Evolutionary conservation across 2,329 filamentous ascomycete genomes (phyloP).

Genomic region (Colletotrichum horii): DNA sequence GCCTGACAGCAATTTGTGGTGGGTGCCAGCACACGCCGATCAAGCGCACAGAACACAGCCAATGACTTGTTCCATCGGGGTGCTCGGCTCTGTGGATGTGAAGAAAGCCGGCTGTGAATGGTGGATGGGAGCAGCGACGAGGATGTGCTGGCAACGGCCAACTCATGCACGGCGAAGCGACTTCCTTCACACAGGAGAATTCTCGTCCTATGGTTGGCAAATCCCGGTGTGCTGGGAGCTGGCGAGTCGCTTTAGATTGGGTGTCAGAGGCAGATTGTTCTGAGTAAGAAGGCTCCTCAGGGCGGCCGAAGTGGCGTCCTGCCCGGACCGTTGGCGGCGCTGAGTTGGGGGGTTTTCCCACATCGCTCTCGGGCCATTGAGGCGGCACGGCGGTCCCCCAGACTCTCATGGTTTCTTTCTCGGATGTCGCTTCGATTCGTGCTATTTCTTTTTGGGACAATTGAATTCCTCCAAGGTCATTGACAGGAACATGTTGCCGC

Average conservation of each 20-base stretch:
- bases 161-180: slow-evolving; percentile 24
- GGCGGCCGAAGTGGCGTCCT: not conserved
- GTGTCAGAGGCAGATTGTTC: slow-evolving; percentile 2
- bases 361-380: not conserved
- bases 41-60: slow-evolving; percentile 13
- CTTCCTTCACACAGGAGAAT: not conserved
- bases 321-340: not conserved
- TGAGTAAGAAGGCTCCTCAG: not conserved
- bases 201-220: not conserved
- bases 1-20: slow-evolving; percentile 8
- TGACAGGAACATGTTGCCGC: not conserved
- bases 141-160: slow-evolving; percentile 31
- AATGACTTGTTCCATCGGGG: slow-evolving; percentile 11
- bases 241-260: not conserved
- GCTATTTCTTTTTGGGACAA: slow-evolving; percentile 5
- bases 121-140: slow-evolving; percentile 21
- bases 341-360: not conserved
- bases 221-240: not conserved
- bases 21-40: slow-evolving; percentile 18
- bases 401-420: not conserved
- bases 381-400: not conserved
- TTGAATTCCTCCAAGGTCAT: not conserved
- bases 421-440: not conserved
- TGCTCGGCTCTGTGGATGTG: slow-evolving; percentile 11
- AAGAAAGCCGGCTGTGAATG: slow-evolving; percentile 16